A percentile compares a stretch with the other conserved stretches of the same genome.
phyloP scores from a whole-genome alignment of 305 asterid genomes.

The Fraxinus nigra region DNA sequence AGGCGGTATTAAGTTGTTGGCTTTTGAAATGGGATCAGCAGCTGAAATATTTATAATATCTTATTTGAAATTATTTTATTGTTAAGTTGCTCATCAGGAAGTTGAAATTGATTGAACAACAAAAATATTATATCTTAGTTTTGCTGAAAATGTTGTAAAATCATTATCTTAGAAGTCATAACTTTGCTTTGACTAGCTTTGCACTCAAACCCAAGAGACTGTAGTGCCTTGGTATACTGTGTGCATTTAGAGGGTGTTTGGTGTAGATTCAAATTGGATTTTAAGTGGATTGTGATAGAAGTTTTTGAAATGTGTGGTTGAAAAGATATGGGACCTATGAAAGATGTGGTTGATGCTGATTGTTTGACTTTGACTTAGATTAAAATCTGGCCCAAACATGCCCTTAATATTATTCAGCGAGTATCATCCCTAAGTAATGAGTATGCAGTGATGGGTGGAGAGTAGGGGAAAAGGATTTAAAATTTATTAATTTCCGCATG shows the following conservation, averaged over 20 bases:
- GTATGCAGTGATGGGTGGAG: not conserved
- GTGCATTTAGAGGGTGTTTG: not conserved
- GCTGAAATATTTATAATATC: not conserved
- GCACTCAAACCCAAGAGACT: not conserved
- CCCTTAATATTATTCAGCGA: not conserved
- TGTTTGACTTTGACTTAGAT: too few species aligned
- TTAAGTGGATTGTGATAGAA: too few species aligned
- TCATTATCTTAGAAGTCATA: not conserved
- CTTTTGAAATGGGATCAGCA: not conserved
- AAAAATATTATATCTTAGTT: not conserved
- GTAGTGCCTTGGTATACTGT: not conserved
- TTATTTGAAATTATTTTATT: not conserved
- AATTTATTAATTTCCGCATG: not conserved
- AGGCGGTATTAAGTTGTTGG: not conserved
- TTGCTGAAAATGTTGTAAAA: not conserved
- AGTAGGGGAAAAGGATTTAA: not conserved
- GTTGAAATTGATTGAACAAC: not conserved
- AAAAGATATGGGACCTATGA: too few species aligned
- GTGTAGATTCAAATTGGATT: too few species aligned
- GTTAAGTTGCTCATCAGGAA: not conserved
- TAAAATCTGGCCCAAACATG: too few species aligned
- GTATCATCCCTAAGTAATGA: not conserved
- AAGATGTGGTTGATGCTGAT: too few species aligned
- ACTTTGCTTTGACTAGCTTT: not conserved
- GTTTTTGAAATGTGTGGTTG: too few species aligned